A percentile compares a stretch with the other conserved stretches of the same genome.
phyloP scores from a whole-genome alignment of 805 yeast genomes.

The Suhomyces sp. region DNA sequence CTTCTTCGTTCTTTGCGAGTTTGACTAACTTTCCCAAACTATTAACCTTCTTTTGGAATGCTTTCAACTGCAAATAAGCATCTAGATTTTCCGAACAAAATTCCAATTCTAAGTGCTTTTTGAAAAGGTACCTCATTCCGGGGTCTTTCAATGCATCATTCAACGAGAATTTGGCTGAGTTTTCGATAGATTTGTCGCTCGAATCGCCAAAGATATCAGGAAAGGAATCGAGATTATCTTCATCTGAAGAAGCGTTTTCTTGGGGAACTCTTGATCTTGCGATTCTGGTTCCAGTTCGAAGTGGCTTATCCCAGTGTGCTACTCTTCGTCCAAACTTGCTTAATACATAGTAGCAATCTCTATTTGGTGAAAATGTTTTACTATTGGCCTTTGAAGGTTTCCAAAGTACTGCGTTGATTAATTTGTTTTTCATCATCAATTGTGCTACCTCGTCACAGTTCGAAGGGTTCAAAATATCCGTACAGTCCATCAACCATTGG shows the following conservation, averaged over 20 bases:
- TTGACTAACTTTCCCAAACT: slow-evolving; percentile 11
- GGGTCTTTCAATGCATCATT: slow-evolving; percentile 64
- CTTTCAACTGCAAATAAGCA: slow-evolving; percentile 60
- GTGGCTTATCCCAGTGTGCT: slow-evolving; percentile 35
- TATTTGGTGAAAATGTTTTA: slow-evolving; percentile 27
- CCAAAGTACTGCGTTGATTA: slow-evolving; percentile 46
- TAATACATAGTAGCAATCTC: slow-evolving; percentile 45
- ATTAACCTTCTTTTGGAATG: slow-evolving; percentile 44
- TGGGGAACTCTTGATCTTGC: no score
- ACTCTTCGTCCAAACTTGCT: slow-evolving; percentile 42
- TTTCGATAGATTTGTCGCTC: no score
- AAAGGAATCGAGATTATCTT: no score
- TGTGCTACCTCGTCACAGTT: slow-evolving; percentile 57
- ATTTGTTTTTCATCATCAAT: slow-evolving; percentile 45
- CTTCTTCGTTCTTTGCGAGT: slow-evolving; percentile 4
- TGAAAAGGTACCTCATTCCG: slow-evolving; percentile 67
- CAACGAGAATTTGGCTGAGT: slow-evolving; percentile 14
- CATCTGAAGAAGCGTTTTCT: no score
- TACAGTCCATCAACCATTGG: slow-evolving; percentile 91
- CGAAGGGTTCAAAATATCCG: slow-evolving; percentile 56
- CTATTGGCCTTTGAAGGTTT: slow-evolving; percentile 33
- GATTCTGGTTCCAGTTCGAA: no score
- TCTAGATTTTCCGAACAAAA: slow-evolving; percentile 76
- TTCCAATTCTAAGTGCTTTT: slow-evolving; percentile 60
- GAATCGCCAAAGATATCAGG: no score